A percentile compares a stretch with the other conserved stretches of the same genome.
phyloP scores from a whole-genome alignment of 2,329 filamentous ascomycete genomes.

The Myriangium duriaei region DNA sequence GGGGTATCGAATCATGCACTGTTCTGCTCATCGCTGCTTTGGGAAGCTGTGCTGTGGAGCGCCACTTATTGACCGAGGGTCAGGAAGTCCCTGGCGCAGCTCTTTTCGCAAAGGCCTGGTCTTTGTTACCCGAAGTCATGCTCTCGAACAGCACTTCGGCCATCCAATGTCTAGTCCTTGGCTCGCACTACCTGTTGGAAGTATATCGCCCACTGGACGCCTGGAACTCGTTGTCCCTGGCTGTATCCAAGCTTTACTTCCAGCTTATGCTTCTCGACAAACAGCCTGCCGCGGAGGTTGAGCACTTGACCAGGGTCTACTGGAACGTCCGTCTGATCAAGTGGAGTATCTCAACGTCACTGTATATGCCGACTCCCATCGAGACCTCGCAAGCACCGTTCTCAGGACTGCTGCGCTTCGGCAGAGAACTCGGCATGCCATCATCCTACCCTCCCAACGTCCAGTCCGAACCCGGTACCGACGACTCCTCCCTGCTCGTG shows the following conservation, averaged over 20 bases:
- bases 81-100: slow-evolving; percentile 63
- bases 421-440: not conserved
- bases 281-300: slow-evolving; percentile 56
- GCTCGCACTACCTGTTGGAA: slow-evolving; percentile 73
- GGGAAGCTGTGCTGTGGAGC: slow-evolving; percentile 54
- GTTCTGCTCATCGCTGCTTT: slow-evolving; percentile 67
- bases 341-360: slow-evolving; percentile 63
- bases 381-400: not conserved
- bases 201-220: slow-evolving; percentile 70
- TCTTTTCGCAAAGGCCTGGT: slow-evolving; percentile 74
- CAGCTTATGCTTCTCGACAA: slow-evolving; percentile 61
- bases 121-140: slow-evolving; percentile 64
- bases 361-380: slow-evolving; percentile 49
- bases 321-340: slow-evolving; percentile 76
- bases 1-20: slow-evolving; percentile 71
- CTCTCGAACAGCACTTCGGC: slow-evolving; percentile 66
- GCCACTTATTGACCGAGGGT: slow-evolving; percentile 45
- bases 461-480: slow-evolving; percentile 64
- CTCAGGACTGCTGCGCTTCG: not conserved
- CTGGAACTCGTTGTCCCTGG: slow-evolving; percentile 68
- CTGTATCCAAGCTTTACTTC: slow-evolving; percentile 70
- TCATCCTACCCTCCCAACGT: slow-evolving; percentile 60
- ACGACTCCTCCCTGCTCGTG: slow-evolving; percentile 77
- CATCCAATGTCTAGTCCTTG: slow-evolving; percentile 68
- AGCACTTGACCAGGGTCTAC: slow-evolving; percentile 65